Base-by-base conservation (phyloP, 2,329 filamentous ascomycete species). In the Aspergillus terreus region DNA sequence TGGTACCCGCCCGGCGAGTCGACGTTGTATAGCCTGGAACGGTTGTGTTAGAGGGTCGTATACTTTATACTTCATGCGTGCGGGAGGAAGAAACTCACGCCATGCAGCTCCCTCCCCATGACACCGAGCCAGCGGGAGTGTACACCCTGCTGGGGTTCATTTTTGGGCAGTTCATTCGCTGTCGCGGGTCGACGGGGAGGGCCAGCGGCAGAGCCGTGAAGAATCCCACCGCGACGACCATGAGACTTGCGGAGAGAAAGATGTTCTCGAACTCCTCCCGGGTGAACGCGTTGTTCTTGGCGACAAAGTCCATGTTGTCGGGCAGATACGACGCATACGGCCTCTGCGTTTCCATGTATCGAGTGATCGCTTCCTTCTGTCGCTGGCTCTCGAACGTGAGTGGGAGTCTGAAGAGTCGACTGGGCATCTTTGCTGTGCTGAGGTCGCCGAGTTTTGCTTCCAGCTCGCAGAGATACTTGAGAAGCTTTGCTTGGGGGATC, bases 291-390 rank as follows among this genome's bases (percentile, higher is more conserved):
- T 82, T 82, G 63, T 80, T 81, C 55, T 76, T 76, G 1, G 78
- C 78, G 6, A 74, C 65, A 50, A 86, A 87, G 1, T 78, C 73
- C 38, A 85, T 72, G 49, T 85, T 85, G 57, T 82, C 80, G 0
- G 84, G 84, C 0, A 86, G 72, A 61, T 84, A 87, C 0, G 81
- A 77, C 0, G 84, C 84, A 45, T 82, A 77, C 1, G 79, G 76
- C 6, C 84, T 76, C 55, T 84, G 82, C 0, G 82, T 85, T 21
- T 80, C 79, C 62, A 79, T 79, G 64, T 87, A 87, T 3, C 83
- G 76, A 43, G 80, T 70, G 0, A 83, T 76, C 0, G 83, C 82
- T 32, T 80, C 76, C 17, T 74, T 63, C 51, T 71, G 68, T 30
- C 60, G 58, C 49, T 63, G 54, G 54, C 62, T 65, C 49, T 75